These are phyloP conservation scores for Aureobasidium sp. DNA, from an alignment of 2,329 filamentous ascomycete genomes.

Conservation along the genomic window DNA sequence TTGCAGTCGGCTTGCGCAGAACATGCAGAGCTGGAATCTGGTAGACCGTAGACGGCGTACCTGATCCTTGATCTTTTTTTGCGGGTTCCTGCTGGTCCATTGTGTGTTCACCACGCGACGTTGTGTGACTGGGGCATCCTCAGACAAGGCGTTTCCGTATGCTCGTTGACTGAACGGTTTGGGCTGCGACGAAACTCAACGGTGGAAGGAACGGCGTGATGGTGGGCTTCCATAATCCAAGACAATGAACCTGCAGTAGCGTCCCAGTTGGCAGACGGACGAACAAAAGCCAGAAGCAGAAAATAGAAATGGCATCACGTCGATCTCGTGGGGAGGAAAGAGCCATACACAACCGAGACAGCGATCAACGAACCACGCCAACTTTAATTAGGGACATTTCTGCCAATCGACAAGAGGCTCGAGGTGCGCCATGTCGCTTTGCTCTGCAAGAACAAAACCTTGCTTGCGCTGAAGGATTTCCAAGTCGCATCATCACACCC, in stretches of 20 bases:
- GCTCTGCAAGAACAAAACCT: neutral
- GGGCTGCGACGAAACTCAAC: neutral
- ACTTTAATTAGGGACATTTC: neutral
- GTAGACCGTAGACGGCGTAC: neutral
- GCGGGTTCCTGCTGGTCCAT: neutral
- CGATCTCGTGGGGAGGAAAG: constrained; percentile 1
- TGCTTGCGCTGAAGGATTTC: neutral
- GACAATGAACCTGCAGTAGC: constrained; percentile 11
- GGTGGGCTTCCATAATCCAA: neutral
- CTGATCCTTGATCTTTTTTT: neutral
- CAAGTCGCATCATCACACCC: neutral
- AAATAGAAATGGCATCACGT: constrained; percentile 9
- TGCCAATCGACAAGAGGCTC: neutral
- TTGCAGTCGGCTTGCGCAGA: neutral
- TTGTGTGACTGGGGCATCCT: neutral
- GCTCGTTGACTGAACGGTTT: constrained; percentile 6
- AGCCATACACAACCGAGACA: neutral
- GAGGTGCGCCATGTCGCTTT: neutral
- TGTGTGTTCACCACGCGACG: neutral
- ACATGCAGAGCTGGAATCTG: neutral
- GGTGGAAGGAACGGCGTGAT: neutral
- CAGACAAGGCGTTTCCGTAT: constrained; percentile 10
- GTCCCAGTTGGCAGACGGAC: neutral
- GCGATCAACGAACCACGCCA: neutral
- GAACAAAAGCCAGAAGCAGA: neutral